Evolutionary conservation across 2,329 filamentous ascomycete genomes (phyloP).

Genomic region (Hymenoscyphus repandus): DNA sequence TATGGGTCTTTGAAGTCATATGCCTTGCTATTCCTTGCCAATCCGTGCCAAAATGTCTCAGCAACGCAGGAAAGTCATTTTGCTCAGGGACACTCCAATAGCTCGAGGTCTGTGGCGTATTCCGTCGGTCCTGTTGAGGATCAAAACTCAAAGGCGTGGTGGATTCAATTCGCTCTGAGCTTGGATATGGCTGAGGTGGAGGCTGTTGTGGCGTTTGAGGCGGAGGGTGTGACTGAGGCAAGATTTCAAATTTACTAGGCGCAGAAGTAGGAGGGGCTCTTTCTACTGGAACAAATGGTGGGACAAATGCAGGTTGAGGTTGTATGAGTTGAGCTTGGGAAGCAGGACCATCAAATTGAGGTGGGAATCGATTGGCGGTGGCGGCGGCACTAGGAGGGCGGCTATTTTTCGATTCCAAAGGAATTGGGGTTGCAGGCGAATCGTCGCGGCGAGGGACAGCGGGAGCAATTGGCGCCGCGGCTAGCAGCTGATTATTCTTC

Average conservation of each 20-base stretch:
- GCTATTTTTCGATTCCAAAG: conserved; percentile 19
- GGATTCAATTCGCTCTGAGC: conserved; percentile 26
- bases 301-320: conserved; percentile 14
- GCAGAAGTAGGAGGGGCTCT: conserved; percentile 13
- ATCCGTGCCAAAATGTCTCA: conserved; percentile 73
- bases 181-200: conserved; percentile 15
- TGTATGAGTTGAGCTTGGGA: conserved; percentile 8
- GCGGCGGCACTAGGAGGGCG: conserved; percentile 1
- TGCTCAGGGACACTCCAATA: conserved; percentile 85
- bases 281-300: conserved; percentile 21
- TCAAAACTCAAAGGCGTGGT: conserved; percentile 24
- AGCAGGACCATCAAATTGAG: conserved; percentile 22
- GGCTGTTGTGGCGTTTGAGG: conserved; percentile 5
- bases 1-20: conserved; percentile 79
- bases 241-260: conserved; percentile 17
- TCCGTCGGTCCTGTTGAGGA: conserved; percentile 25
- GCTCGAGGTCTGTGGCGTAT: conserved; percentile 59
- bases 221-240: conserved; percentile 3
- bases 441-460: conserved; percentile 20
- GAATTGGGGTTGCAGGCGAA: conserved; percentile 19
- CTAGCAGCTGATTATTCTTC: conserved; percentile 27
- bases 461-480: conserved; percentile 20
- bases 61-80: conserved; percentile 67
- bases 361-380: conserved; percentile 16
- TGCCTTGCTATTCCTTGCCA: conserved; percentile 70